Conservation (phyloP, 2,329 filamentous ascomycete genomes). For the Dactylonectria estremocensis region DNA sequence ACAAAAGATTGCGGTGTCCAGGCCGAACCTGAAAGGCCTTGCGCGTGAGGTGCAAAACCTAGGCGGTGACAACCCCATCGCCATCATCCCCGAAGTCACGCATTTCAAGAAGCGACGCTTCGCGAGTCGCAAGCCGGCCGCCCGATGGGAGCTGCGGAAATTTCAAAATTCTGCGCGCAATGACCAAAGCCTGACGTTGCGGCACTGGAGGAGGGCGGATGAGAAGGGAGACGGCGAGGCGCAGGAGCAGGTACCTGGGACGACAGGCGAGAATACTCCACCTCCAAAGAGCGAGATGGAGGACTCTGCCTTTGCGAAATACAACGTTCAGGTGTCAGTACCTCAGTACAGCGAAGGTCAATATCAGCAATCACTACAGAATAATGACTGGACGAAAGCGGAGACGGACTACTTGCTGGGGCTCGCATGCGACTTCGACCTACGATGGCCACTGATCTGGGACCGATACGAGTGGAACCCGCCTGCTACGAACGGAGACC, state of each 20-base stretch:
- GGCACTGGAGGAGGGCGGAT: conserved; percentile 84
- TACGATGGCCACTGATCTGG: conserved; percentile 92
- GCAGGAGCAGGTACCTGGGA: conserved; percentile 52
- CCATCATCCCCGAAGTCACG: conserved; percentile 74
- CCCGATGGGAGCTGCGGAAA: conserved; percentile 76
- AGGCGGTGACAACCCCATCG: conserved; percentile 76
- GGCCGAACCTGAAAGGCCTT: conserved; percentile 73
- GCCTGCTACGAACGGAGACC: conserved; percentile 61
- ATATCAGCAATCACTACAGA: conserved; percentile 82
- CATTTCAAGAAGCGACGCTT: conserved; percentile 73
- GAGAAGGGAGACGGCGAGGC: conserved; percentile 58
- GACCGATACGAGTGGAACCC: conserved; percentile 88
- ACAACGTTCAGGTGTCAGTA: conserved; percentile 84
- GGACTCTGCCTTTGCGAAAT: conserved; percentile 84
- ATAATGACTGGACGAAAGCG: conserved; percentile 87
- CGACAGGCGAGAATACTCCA: conserved; percentile 37
- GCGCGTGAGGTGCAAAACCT: conserved; percentile 77
- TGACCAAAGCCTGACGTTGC: conserved; percentile 77
- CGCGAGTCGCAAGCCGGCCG: conserved; percentile 68
- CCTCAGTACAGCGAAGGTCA: conserved; percentile 90
- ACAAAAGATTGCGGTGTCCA: conserved; percentile 75
- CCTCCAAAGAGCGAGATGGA: conserved; percentile 57
- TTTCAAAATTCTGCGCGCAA: conserved; percentile 85
- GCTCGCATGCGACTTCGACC: conserved; percentile 82
- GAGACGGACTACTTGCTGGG: conserved; percentile 94